Evolutionary conservation across 345 rosid species (phyloP), one percentile per base, ranked within the genome.

Genomic region (Ceriops zippeliana): DNA sequence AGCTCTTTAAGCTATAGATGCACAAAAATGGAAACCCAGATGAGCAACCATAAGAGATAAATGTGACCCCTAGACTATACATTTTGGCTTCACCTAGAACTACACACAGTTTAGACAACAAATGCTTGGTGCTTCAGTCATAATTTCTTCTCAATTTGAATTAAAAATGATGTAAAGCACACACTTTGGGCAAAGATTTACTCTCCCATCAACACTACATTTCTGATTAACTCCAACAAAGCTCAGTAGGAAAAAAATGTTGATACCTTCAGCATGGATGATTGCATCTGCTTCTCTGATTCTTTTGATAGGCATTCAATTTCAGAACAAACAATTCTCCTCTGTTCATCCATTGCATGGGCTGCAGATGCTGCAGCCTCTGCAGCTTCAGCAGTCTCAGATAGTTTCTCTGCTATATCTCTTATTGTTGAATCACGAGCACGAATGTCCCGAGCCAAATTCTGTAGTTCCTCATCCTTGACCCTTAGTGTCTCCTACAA

Each of bases 321-420:
- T 83, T 96, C 97, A 52, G 76, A 81, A 69, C 89, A 90, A 53
- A 84, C 91, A 47, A 84, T 78, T 78, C 86, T 87, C 78, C 98
- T 82, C 63, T 92, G 99, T 75, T 90, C 96, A 81, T 92, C 98
- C 93, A 96, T 90, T 17, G 85, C 75, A 70, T 85, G 91, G 63
- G 98, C 97, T 22, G 99, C 97, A 71, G 90, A 80, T 60, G 99
- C 99, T 9, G 99, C 99, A 77, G 87, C 87, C 81, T 92, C 97
- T 65, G 98, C 98, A 75, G 99, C 98, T 82, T 96, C 99, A 67
- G 99, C 97, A 5, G 99, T 92, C 84, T 90, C 98, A 32, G 96
- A 74, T 49, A 96, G 82, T 77, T 87, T 92, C 24, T 92, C 96
- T 27, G 97, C 99, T 72, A 92, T 86, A 38, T 92, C 93, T 73